A percentile compares a stretch with the other conserved stretches of the same genome.
Evolutionary conservation across 208 protist species (phyloP).

Genomic region (Acanthamoeba castellanii): DNA sequence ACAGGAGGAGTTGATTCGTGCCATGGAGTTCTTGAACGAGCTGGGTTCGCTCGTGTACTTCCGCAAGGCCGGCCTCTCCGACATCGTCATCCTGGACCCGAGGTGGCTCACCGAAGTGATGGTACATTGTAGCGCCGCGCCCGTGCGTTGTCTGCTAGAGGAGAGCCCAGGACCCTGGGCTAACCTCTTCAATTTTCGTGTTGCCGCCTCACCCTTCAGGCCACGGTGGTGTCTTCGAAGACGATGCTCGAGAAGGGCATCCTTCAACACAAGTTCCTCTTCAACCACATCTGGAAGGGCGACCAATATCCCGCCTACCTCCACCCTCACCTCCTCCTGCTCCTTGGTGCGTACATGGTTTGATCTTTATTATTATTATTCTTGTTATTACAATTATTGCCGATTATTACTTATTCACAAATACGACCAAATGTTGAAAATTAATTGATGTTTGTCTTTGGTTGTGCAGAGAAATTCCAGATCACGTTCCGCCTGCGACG

Average conservation of each 20-base stretch:
- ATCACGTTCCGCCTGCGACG: constrained; percentile 48
- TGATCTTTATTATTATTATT: not conserved
- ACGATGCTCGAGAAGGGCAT: constrained; percentile 53
- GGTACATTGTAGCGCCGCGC: not conserved
- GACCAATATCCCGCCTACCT: constrained; percentile 51
- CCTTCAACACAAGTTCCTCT: constrained; percentile 47
- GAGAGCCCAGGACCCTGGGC: too few species aligned
- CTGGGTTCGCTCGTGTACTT: constrained; percentile 60
- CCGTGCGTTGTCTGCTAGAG: not conserved
- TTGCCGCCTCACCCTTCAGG: not conserved
- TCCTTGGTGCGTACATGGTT: not conserved
- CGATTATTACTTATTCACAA: not conserved
- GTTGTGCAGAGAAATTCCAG: constrained; percentile 45
- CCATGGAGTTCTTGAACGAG: constrained; percentile 47
- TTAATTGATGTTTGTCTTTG: not conserved
- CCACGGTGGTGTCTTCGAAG: constrained; percentile 47
- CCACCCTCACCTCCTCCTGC: constrained; percentile 11
- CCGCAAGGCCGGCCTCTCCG: constrained; percentile 20
- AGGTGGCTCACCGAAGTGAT: constrained; percentile 62
- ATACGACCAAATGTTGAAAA: too few species aligned
- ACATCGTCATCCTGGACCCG: constrained; percentile 63
- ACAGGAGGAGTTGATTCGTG: constrained; percentile 48
- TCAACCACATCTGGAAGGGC: constrained; percentile 50
- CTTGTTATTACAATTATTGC: not conserved
- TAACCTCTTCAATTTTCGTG: not conserved